These are phyloP conservation scores for Apiospora pterosperma DNA, from an alignment of 2,329 filamentous ascomycete species.

Conservation along the genomic window DNA sequence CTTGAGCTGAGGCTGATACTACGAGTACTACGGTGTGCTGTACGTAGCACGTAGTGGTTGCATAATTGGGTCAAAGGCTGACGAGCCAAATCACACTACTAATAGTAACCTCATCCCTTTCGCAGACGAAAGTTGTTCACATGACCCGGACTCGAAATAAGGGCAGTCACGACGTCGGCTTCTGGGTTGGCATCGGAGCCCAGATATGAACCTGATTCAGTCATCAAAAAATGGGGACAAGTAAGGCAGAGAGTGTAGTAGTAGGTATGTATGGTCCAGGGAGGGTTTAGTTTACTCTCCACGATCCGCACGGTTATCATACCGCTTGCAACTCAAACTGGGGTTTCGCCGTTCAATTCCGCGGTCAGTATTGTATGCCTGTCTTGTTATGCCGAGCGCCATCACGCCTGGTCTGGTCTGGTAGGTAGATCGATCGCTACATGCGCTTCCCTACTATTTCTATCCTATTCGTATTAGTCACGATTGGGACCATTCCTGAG, in stretches of 20 bases:
- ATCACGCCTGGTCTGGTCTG: not conserved
- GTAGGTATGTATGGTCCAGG: not conserved
- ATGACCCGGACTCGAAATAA: not conserved
- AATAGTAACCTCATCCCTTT: not conserved
- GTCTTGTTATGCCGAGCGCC: not conserved
- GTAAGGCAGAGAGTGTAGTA: not conserved
- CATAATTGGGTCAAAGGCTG: not conserved
- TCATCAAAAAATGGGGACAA: not conserved
- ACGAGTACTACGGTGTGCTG: too few species aligned
- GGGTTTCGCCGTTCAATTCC: not conserved
- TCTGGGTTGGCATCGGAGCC: not conserved
- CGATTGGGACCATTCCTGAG: not conserved
- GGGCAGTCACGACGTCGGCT: not conserved
- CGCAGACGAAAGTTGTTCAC: not conserved
- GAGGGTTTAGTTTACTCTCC: not conserved
- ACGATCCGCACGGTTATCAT: not conserved
- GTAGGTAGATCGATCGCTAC: not conserved
- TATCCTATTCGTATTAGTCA: not conserved
- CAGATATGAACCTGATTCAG: not conserved
- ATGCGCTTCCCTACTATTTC: not conserved
- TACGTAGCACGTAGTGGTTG: not conserved
- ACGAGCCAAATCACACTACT: not conserved
- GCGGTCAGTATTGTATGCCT: not conserved
- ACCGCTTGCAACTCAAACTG: not conserved
- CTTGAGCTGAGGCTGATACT: slow-evolving; percentile 1